phyloP scores from a whole-genome alignment of 2,329 filamentous ascomycete genomes.

The Trichoderma guizhouense region DNA sequence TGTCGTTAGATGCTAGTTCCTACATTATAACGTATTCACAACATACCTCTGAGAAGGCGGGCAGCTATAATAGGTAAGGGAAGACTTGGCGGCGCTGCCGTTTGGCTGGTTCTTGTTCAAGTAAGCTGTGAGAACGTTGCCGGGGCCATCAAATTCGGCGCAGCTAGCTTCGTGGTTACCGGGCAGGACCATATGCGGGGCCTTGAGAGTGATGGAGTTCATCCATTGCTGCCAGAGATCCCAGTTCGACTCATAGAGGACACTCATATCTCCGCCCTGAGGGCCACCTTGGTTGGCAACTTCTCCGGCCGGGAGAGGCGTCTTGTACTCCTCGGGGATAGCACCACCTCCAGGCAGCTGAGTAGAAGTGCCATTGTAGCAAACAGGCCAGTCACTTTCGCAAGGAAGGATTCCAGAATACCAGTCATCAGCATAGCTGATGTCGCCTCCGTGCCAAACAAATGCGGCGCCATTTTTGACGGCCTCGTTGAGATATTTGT shows the following conservation, averaged over 20 bases:
- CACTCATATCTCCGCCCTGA: background rate
- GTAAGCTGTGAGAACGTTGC: constrained; percentile 2
- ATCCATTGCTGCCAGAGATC: constrained; percentile 12
- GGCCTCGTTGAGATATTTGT: constrained; percentile 4
- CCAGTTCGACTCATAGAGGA: constrained; percentile 5
- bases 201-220: background rate
- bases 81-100: background rate
- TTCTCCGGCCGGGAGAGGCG: background rate
- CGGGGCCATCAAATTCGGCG: constrained; percentile 6
- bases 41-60: constrained; percentile 8
- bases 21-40: background rate
- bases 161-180: constrained; percentile 4
- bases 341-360: background rate
- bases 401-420: background rate
- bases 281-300: constrained; percentile 6
- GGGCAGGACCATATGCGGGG: constrained; percentile 5
- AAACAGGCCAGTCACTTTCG: constrained; percentile 5
- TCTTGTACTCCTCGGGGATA: background rate
- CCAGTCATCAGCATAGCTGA: constrained; percentile 10
- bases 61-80: constrained; percentile 3
- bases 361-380: background rate
- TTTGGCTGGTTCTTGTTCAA: background rate
- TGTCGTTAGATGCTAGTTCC: background rate
- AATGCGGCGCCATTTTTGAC: background rate
- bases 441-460: constrained; percentile 6